Percentiles rank a stretch among this genome's conserved stretches.
These are phyloP conservation scores for Ogataea ramenticola DNA, from an alignment of 805 yeast genomes.

Conservation along the genomic window DNA sequence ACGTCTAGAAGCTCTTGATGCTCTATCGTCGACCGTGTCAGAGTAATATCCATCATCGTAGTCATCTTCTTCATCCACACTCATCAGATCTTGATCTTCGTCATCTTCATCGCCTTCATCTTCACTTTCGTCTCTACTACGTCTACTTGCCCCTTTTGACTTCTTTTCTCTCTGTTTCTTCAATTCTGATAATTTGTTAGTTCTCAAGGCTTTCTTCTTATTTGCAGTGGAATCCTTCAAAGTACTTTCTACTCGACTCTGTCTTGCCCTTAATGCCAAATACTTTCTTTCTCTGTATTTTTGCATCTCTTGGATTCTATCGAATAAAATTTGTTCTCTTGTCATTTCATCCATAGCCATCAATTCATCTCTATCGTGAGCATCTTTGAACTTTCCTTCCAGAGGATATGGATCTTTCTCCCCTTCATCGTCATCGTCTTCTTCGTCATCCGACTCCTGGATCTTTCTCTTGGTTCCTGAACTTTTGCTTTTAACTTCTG, in stretches of 20 bases:
- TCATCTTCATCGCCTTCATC: conserved; percentile 27
- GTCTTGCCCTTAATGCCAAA: conserved; percentile 74
- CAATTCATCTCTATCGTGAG: conserved; percentile 56
- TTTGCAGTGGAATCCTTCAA: conserved; percentile 15
- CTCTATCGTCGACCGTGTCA: conserved; percentile 17
- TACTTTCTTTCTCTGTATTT: conserved; percentile 77
- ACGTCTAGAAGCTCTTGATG: conserved; percentile 5
- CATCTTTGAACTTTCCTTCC: conserved; percentile 86
- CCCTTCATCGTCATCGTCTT: conserved; percentile 29
- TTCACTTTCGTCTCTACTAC: conserved; percentile 34
- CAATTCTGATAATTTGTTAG: conserved; percentile 27
- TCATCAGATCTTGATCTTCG: conserved; percentile 32
- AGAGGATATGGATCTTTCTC: conserved; percentile 79
- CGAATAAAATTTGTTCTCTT: conserved; percentile 85
- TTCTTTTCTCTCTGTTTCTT: conserved; percentile 29
- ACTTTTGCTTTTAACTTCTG: conserved; percentile 22
- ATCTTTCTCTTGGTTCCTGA: conserved; percentile 17
- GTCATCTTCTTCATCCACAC: conserved; percentile 34
- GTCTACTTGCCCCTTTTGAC: conserved; percentile 21
- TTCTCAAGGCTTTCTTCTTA: conserved; percentile 19
- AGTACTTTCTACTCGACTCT: conserved; percentile 34
- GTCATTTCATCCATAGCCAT: conserved; percentile 83
- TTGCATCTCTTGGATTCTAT: conserved; percentile 88
- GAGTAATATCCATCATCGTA: conserved; percentile 24
- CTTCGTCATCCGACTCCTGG: conserved; percentile 27